phyloP scores from a whole-genome alignment of 768 basidiomycete genomes.

The Butyriboletus loyo region DNA sequence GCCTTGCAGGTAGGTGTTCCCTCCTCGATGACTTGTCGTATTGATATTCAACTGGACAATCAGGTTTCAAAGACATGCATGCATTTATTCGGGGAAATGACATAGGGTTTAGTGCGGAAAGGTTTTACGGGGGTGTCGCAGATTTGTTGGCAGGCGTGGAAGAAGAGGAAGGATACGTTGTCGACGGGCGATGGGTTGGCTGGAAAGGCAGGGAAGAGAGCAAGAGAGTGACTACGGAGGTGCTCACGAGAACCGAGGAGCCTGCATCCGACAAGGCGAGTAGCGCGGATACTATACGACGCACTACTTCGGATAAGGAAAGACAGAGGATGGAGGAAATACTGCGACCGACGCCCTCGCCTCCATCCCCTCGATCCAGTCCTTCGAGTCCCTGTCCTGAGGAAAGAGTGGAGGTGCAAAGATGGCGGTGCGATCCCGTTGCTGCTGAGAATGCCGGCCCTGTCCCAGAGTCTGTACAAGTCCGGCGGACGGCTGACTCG shows the following conservation, averaged over 20 bases:
- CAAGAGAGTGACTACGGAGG: background rate
- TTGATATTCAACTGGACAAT: background rate
- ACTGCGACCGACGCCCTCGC: slow-evolving; percentile 11
- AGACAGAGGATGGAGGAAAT: slow-evolving; percentile 26
- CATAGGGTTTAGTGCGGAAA: slow-evolving; percentile 88
- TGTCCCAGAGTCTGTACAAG: background rate
- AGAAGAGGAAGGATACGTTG: slow-evolving; percentile 47
- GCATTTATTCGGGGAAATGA: slow-evolving; percentile 85
- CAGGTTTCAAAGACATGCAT: slow-evolving; percentile 73
- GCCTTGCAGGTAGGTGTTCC: slow-evolving; percentile 16
- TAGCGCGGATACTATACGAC: slow-evolving; percentile 2
- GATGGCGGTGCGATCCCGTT: background rate
- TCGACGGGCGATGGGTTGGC: slow-evolving; percentile 24
- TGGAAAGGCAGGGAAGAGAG: slow-evolving; percentile 14
- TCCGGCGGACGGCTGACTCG: background rate
- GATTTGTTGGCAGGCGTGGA: slow-evolving; percentile 77
- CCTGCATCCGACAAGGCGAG: background rate
- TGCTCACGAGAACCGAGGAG: background rate
- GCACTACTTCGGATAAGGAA: slow-evolving; percentile 24
- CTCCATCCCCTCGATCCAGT: background rate
- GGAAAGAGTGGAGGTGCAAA: slow-evolving; percentile 3
- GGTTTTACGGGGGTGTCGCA: slow-evolving; percentile 83
- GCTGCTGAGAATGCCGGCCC: background rate
- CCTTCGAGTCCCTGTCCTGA: background rate
- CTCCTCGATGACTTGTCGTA: background rate